These are phyloP conservation scores for Yamadazyma laniorum DNA, from an alignment of 805 yeast species.

Conservation along the genomic window DNA sequence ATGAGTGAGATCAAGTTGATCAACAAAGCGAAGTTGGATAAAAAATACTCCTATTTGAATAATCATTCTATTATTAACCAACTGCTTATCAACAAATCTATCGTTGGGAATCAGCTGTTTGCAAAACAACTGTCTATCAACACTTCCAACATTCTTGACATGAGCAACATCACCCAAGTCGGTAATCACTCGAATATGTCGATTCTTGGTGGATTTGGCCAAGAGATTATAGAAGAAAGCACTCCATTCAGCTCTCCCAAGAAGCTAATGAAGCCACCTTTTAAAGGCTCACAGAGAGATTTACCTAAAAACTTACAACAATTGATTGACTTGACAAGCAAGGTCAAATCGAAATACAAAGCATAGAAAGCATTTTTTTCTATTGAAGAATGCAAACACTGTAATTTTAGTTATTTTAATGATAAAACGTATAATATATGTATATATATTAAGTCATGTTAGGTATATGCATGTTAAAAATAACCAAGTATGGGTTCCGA, in stretches of 20 bases:
- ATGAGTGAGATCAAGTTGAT: slow-evolving; percentile 24
- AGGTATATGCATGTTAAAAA: neutral
- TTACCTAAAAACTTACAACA: slow-evolving; percentile 13
- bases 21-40: slow-evolving; percentile 26
- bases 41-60: slow-evolving; percentile 31
- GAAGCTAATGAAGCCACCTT: slow-evolving; percentile 11
- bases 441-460: too few species aligned
- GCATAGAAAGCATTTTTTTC: too few species aligned
- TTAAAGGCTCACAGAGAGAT: slow-evolving; percentile 1
- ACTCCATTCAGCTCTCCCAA: slow-evolving; percentile 34
- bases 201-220: slow-evolving; percentile 33
- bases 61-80: slow-evolving; percentile 21
- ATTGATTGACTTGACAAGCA: slow-evolving; percentile 13
- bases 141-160: slow-evolving; percentile 3
- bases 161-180: slow-evolving; percentile 1
- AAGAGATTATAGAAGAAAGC: slow-evolving; percentile 38
- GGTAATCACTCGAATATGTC: slow-evolving; percentile 20
- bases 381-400: too few species aligned
- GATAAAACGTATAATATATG: too few species aligned
- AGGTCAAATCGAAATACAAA: slow-evolving; percentile 13
- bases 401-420: too few species aligned
- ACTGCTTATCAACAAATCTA: slow-evolving; percentile 4
- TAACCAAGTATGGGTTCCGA: too few species aligned
- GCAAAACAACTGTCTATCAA: neutral
- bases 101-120: slow-evolving; percentile 1